Conservation (phyloP, 345 rosid species). For the Psidium guajava region DNA sequence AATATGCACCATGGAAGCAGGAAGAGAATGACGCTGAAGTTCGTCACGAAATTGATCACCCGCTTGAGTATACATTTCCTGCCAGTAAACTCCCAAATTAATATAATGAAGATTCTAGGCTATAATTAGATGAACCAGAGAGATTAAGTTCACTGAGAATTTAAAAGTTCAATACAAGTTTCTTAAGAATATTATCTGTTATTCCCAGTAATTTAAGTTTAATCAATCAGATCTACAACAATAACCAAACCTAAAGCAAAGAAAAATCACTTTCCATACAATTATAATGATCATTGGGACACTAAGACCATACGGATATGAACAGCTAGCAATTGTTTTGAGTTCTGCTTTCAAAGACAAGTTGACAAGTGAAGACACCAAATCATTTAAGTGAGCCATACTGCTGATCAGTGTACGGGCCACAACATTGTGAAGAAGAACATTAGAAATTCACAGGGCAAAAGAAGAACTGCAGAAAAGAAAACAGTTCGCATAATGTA, state of each 20-base stretch:
- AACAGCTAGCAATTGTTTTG: background rate
- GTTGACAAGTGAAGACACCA: background rate
- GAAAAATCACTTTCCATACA: background rate
- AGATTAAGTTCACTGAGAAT: background rate
- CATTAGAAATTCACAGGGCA: background rate
- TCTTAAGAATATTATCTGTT: background rate
- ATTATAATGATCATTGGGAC: background rate
- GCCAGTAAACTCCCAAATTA: conserved; percentile 14
- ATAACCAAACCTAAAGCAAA: background rate
- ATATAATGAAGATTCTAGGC: background rate
- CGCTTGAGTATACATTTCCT: conserved; percentile 92
- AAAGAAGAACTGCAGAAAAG: background rate
- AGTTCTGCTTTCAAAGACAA: background rate
- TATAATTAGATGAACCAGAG: background rate
- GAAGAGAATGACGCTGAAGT: conserved; percentile 90
- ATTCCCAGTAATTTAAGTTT: background rate
- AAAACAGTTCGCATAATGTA: background rate
- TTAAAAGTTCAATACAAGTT: background rate
- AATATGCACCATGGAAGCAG: conserved; percentile 64
- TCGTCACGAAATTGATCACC: conserved; percentile 96
- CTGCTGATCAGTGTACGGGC: background rate
- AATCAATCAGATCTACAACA: background rate
- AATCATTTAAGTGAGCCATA: background rate
- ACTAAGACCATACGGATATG: background rate
- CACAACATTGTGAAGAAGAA: background rate